Evolutionary conservation across 257 asterid species (phyloP).

Genomic region (Przewalskia tangutica): DNA sequence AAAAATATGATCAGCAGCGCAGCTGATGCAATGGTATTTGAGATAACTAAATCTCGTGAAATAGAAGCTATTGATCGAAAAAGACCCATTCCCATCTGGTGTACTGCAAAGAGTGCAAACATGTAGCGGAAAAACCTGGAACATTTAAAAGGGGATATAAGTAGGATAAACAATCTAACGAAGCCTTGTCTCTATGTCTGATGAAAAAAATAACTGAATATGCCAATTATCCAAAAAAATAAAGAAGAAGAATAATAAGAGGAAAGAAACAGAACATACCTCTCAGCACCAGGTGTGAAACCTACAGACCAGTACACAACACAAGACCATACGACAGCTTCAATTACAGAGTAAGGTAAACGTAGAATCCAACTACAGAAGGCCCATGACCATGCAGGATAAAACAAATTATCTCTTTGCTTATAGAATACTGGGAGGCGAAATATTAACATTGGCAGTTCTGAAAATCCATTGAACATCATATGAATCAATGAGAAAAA

Average conservation of each 20-base stretch:
- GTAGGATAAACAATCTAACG: neutral
- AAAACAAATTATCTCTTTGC: conserved; percentile 80
- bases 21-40: conserved; percentile 85
- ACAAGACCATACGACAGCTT: conserved; percentile 70
- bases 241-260: neutral
- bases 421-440: conserved; percentile 90
- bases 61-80: conserved; percentile 76
- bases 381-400: conserved; percentile 95
- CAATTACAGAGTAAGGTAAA: conserved; percentile 72
- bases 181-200: neutral
- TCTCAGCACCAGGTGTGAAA: conserved; percentile 62
- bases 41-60: conserved; percentile 71
- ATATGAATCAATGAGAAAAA: conserved; percentile 75
- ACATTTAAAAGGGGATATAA: conserved; percentile 8
- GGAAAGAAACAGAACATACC: conserved; percentile 32
- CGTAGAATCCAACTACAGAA: conserved; percentile 63
- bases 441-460: conserved; percentile 69
- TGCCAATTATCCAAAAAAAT: neutral
- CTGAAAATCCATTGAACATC: conserved; percentile 93
- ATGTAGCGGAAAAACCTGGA: conserved; percentile 65
- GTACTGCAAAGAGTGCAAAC: conserved; percentile 56
- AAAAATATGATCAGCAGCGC: conserved; percentile 55
- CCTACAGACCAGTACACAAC: conserved; percentile 73
- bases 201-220: neutral
- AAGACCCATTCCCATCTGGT: conserved; percentile 92